Base-by-base conservation (phyloP, 2,329 filamentous ascomycete species). In the Pezicula carpinea region DNA sequence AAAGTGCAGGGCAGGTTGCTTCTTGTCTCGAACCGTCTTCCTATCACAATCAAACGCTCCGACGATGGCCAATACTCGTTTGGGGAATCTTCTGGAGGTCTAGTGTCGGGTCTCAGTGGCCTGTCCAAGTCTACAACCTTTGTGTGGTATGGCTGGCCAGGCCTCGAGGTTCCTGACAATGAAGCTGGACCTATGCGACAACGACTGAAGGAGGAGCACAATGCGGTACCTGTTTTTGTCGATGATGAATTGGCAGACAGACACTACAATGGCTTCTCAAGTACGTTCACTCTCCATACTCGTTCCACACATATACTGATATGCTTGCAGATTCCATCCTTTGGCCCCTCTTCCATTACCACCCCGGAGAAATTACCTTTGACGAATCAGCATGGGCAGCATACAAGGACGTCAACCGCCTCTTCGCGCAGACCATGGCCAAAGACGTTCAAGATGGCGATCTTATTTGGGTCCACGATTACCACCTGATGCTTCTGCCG, bases 71-170 rank as follows among this genome's bases (percentile, higher is more conserved):
- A 86, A 66, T 99, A 96, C 73, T 80, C 84, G 62, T 96, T 95
- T 69, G 89, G 87, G 65, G 96, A 96, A 88, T 97, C 92, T 39
- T 97, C 93, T 2, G 93, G 93, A 48, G 93, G 93, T 34, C 80
- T 99, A 34, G 93, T 97, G 61, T 96, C 89, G 43, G 93, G 93
- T 17, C 76, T 99, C 51, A 95, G 89, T 57, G 93, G 93, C 21
- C 73, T 97, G 49, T 85, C 88, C 60, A 96, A 96, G 70, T 87
- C 89, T 26, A 96, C 89, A 21, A 92, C 85, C 57, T 97, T 97
- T 69, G 88, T 93, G 68, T 99, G 93, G 93, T 97, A 97, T 69
- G 93, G 93, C 57, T 97, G 93, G 92, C 91, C 93, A 1, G 93
- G 93, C 32, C 72, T 96, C 41, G 89, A 97, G 67, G 83, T 97